These are phyloP conservation scores for Miamiensis avidus DNA, from an alignment of 169 alveolate genomes.

Conservation along the genomic window DNA sequence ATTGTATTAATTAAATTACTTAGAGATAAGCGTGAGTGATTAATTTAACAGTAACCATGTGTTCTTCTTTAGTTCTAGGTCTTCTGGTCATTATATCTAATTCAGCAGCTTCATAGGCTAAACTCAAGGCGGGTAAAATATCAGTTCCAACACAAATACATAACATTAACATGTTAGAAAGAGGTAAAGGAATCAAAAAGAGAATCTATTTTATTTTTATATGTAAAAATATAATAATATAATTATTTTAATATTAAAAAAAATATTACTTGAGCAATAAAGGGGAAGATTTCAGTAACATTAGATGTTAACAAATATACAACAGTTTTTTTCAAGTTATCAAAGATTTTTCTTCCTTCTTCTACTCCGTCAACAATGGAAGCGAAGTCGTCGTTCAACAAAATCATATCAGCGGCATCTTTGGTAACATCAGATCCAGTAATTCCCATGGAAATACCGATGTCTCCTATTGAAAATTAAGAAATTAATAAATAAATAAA, in stretches of 20 bases:
- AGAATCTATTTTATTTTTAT: no score
- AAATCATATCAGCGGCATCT: slow-evolving; percentile 89
- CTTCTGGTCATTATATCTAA: slow-evolving; percentile 72
- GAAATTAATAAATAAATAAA: no score
- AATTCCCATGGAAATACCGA: slow-evolving; percentile 87
- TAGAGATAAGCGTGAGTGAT: slow-evolving; percentile 71
- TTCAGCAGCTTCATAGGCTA: slow-evolving; percentile 80
- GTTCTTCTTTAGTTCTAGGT: slow-evolving; percentile 66
- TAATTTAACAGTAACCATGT: slow-evolving; percentile 70
- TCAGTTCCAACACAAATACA: slow-evolving; percentile 82
- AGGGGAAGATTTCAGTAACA: slow-evolving; percentile 58
- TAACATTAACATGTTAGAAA: slow-evolving; percentile 67
- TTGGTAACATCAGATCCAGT: slow-evolving; percentile 86
- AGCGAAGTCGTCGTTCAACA: slow-evolving; percentile 80
- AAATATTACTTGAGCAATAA: slow-evolving; percentile 48
- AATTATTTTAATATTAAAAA: no score
- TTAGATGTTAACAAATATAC: slow-evolving; percentile 54
- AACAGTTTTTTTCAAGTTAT: slow-evolving; percentile 58
- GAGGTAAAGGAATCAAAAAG: slow-evolving; percentile 53
- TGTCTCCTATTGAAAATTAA: no score
- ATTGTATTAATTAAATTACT: no score
- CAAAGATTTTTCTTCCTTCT: slow-evolving; percentile 67
- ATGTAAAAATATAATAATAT: no score
- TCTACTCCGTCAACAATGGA: slow-evolving; percentile 59
- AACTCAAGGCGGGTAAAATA: slow-evolving; percentile 72